phyloP scores from a whole-genome alignment of 2,329 filamentous ascomycete species.

The Myriosclerotinia duriaeana region DNA sequence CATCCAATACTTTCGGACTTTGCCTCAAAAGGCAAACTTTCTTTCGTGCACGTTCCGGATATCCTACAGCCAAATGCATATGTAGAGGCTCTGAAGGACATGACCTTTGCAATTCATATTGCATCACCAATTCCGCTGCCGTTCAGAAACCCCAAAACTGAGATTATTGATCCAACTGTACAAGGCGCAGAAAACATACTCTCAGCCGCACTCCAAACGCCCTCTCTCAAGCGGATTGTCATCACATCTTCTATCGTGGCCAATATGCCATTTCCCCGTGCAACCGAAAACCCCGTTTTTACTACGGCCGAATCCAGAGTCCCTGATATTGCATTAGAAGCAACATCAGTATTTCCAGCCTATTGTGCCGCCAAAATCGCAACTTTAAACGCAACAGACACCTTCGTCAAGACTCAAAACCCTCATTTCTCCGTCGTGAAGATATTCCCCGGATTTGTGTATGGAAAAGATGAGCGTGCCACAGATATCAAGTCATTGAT shows the following conservation, averaged over 20 bases:
- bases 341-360: not conserved
- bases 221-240: constrained; percentile 1
- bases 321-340: not conserved
- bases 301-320: constrained; percentile 2
- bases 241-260: constrained; percentile 7
- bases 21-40: not conserved
- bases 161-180: not conserved
- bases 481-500: not conserved
- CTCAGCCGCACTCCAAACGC: not conserved
- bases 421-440: not conserved
- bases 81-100: not conserved
- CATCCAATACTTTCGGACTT: not conserved
- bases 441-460: constrained; percentile 9
- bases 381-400: constrained; percentile 5
- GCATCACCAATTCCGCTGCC: constrained; percentile 6
- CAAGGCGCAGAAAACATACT: not conserved
- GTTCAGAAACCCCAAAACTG: not conserved
- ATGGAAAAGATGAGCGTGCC: constrained; percentile 1
- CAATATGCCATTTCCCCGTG: not conserved
- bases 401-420: not conserved
- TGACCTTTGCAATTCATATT: constrained; percentile 1
- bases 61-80: not conserved
- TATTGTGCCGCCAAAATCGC: constrained; percentile 19
- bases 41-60: constrained; percentile 5
- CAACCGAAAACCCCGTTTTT: not conserved